These are phyloP conservation scores for Strobilomyces confusus DNA, from an alignment of 768 basidiomycete genomes.

Conservation along the genomic window DNA sequence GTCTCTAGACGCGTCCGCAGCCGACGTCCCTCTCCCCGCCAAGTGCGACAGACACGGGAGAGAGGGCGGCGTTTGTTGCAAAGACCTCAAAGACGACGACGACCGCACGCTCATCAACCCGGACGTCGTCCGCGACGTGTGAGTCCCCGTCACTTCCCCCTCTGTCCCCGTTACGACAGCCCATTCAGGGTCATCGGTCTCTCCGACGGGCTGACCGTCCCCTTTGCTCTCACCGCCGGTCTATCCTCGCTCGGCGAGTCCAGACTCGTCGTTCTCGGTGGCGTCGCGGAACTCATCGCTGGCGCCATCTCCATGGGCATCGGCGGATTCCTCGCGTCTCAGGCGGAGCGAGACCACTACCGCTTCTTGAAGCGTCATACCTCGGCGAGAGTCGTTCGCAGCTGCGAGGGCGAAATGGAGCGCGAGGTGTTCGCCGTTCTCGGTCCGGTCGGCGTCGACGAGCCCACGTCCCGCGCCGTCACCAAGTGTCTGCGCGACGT, in stretches of 20 bases:
- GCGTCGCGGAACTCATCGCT: constrained; percentile 92
- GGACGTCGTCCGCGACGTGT: constrained; percentile 88
- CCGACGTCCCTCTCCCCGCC: constrained; percentile 45
- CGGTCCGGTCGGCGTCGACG: constrained; percentile 86
- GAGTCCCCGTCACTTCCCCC: constrained; percentile 24
- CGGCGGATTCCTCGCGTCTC: constrained; percentile 95
- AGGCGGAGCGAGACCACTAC: constrained; percentile 95
- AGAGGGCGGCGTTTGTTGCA: constrained; percentile 76
- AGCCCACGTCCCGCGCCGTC: constrained; percentile 74
- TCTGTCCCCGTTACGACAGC: background rate
- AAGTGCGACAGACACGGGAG: constrained; percentile 56
- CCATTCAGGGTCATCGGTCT: constrained; percentile 75
- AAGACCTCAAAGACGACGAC: constrained; percentile 77
- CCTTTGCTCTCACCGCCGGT: constrained; percentile 88
- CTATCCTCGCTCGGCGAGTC: constrained; percentile 87
- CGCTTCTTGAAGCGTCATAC: constrained; percentile 76
- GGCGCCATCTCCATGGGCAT: constrained; percentile 98
- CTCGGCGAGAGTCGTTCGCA: constrained; percentile 73
- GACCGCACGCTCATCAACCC: constrained; percentile 82
- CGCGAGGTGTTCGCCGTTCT: constrained; percentile 88
- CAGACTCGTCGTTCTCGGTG: constrained; percentile 86
- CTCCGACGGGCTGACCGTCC: constrained; percentile 86
- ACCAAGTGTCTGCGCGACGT: constrained; percentile 69
- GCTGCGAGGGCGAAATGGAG: constrained; percentile 94
- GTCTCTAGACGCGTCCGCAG: constrained; percentile 48